Conservation (phyloP, 2,329 filamentous ascomycete genomes). For the Fusarium dlaminii region DNA sequence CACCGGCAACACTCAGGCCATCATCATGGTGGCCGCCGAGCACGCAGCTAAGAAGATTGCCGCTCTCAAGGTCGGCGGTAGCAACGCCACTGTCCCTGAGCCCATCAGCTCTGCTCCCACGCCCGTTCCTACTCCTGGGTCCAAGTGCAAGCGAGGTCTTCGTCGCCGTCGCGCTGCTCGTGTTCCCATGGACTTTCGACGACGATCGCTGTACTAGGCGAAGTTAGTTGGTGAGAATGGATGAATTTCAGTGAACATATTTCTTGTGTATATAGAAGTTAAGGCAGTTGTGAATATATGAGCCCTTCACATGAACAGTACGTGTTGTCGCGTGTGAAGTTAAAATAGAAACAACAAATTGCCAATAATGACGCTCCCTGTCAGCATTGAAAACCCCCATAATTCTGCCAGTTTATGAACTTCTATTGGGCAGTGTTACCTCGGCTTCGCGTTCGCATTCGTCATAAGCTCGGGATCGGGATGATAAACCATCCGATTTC, state of each 20-base stretch:
- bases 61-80: conserved; percentile 12
- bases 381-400: not conserved
- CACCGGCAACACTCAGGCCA: conserved; percentile 42
- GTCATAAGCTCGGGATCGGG: conserved; percentile 10
- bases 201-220: conserved; percentile 14
- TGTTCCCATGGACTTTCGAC: conserved; percentile 16
- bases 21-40: conserved; percentile 43
- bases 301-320: not conserved
- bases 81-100: conserved; percentile 24
- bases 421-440: not conserved
- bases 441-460: conserved; percentile 11
- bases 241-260: not conserved
- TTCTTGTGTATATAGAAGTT: conserved; percentile 16
- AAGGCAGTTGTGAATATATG: conserved; percentile 16
- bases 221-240: not conserved
- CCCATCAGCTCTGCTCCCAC: conserved; percentile 10
- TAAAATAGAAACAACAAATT: not conserved
- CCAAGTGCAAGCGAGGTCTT: conserved; percentile 14
- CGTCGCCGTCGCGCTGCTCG: conserved; percentile 7
- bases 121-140: not conserved
- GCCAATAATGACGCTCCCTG: not conserved
- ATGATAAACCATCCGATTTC: not conserved
- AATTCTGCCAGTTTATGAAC: accelerated
- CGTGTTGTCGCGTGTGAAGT: not conserved
- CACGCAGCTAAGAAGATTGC: conserved; percentile 42